phyloP scores from a whole-genome alignment of 2,329 filamentous ascomycete species.

The Neonectria punicea region DNA sequence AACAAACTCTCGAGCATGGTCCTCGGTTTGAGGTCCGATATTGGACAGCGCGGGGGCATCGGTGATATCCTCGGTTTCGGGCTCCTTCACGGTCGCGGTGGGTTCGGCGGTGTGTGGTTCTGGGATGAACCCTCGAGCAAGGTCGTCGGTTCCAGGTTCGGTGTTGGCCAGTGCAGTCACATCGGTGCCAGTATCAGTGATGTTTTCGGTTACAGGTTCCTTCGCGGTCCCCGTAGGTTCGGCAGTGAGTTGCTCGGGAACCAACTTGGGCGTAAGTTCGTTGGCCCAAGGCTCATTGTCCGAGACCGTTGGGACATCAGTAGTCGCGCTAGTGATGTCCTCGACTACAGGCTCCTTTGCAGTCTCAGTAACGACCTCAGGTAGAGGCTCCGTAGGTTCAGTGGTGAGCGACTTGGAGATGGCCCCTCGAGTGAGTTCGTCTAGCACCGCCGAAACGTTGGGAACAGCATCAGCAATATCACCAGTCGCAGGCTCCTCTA shows the following conservation, averaged over 20 bases:
- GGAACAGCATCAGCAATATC: not conserved
- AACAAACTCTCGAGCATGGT: not conserved
- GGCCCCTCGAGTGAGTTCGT: not conserved
- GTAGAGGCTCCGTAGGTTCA: not conserved
- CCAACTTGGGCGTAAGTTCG: not conserved
- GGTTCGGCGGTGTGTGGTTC: not conserved
- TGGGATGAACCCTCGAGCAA: not conserved
- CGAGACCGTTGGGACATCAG: not conserved
- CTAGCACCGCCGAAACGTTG: not conserved
- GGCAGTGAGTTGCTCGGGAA: not conserved
- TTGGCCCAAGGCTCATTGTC: not conserved
- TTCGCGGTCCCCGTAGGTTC: not conserved
- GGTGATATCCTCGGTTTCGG: not conserved
- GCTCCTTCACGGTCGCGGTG: conserved; percentile 8
- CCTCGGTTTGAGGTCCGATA: not conserved
- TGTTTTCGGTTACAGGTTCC: not conserved
- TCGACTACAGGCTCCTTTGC: not conserved
- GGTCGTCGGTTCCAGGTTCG: not conserved
- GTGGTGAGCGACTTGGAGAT: not conserved
- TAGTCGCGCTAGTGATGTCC: not conserved
- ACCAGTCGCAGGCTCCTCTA: not conserved
- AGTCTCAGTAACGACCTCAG: conserved; percentile 7
- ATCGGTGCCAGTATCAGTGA: not conserved
- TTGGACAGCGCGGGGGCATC: not conserved
- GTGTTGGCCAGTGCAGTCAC: not conserved